Evolutionary conservation across 2,329 filamentous ascomycete genomes (phyloP), one percentile per base, ranked within the genome.

Genomic region (Aspergillus pseudoglaucus): DNA sequence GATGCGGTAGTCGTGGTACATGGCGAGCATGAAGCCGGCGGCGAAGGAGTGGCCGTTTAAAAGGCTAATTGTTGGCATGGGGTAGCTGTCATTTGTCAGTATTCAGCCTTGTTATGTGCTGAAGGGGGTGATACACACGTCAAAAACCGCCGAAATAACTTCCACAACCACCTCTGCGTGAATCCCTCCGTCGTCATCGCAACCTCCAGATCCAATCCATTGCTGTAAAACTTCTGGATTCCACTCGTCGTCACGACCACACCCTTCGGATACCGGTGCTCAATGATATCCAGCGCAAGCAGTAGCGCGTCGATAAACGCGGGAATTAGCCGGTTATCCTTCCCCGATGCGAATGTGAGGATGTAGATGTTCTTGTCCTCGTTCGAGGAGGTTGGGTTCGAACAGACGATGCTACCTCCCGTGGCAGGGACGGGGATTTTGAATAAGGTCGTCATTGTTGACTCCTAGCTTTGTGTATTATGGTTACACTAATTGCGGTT

Each of bases 1-100:
- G 56, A 93, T 76, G 23, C 88, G 81, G 72, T 93, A 93, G 70
- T 91, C 87, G 68, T 90, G 87, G 69, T 86, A 82, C 79, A 89
- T 87, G 49, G 86, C 81, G 8, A 86, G 73, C 83, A 93, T 90
- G 51, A 90, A 74, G n/a, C 86, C 88, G 41, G 81, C 88, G 5
- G 88, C 88, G 65, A 90, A 93, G 47, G 84, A 82, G 66, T 94
- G 88, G 18, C 88, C 88, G 58, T 88, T 89, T 47, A 91, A 62
- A 7, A 90, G 74, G n/a, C 87, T 84, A 44, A 93, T 69, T 3
- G 87, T 93, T 20, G 88, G 88, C 86, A 90, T 89, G 12, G 87
- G 86, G 62, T 83, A 91, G 46, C 74, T 78, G 44, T 39, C 37
- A 8, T 0, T 10, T 42, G 15, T 49, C 32, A 41, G 39, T 45